Base-by-base conservation (phyloP, 2,329 filamentous ascomycete genomes). In the Aspergillus unguis region DNA sequence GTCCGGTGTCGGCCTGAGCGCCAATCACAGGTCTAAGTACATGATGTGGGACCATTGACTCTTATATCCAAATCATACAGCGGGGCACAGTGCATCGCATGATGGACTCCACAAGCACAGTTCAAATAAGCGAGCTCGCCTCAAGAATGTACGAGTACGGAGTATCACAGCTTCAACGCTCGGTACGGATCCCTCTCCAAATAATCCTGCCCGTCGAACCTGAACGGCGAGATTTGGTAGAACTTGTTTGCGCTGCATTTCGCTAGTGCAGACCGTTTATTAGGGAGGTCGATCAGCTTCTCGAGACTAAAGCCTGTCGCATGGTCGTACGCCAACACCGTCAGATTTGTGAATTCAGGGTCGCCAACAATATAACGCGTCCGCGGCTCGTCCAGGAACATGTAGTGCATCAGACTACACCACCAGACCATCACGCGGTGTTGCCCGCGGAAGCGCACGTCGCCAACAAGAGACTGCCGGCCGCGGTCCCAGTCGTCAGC, bases 261-360 rank as follows among this genome's bases (percentile, higher is more conserved):
- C 65, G 87, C 80, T 54, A 87, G 79, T 3, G 83, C 85, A 53
- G 84, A 85, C 35, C 86, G 79, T 75, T 90, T 89, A 61, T 88
- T 82, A 3, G 85, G 84, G 57, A 89, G 70, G 59, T 89, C 86
- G 56, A 89, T 81, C 54, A 87, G 82, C 71, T 87, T 87, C 61
- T 87, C 84, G 28, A 90, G 75, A 6, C 83, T 82, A 63, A 90
- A 87, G 2, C 87, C 87, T 60, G 88, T 85, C 47, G 85, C 82
- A 47, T 88, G 80, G 61, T 91, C 87, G 68, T 90, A 90, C 56
- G 84, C 82, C 54, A 90, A 74, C 17, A 90, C 84, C 0, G 82
- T 86, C 32, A 77, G 80, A 62, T 87, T 87, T 5, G 83, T 87
- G 57, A 81, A 82, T 67, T 86, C 86, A 29, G 88, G 88, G 74